Conservation (phyloP, 495 filamentous ascomycete genomes). For the Schizothecium vesticola region DNA sequence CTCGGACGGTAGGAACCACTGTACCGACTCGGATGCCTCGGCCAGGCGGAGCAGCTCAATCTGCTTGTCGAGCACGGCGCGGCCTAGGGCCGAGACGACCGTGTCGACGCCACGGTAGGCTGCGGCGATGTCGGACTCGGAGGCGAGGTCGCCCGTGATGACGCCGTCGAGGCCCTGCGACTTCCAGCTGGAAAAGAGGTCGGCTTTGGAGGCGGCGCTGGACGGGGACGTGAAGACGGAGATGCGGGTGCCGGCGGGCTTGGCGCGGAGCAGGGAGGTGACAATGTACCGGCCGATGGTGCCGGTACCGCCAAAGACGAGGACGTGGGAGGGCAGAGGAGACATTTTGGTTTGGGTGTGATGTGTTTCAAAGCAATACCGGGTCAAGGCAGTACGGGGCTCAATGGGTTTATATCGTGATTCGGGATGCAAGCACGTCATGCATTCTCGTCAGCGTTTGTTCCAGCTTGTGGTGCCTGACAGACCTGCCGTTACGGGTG, state of each 20-base stretch:
- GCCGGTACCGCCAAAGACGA: slow-evolving; percentile 68
- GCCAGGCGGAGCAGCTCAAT: slow-evolving; percentile 55
- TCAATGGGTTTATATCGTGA: background rate
- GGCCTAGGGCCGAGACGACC: slow-evolving; percentile 59
- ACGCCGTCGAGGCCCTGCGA: slow-evolving; percentile 46
- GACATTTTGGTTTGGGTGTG: slow-evolving; percentile 19
- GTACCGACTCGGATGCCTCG: slow-evolving; percentile 48
- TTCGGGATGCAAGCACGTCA: background rate
- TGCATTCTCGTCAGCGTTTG: background rate
- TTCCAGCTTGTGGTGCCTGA: background rate
- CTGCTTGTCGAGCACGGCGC: slow-evolving; percentile 52
- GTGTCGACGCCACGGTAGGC: slow-evolving; percentile 60
- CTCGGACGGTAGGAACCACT: slow-evolving; percentile 67
- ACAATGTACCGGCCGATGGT: slow-evolving; percentile 62
- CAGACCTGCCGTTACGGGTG: background rate
- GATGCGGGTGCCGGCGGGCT: slow-evolving; percentile 46
- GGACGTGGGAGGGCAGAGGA: slow-evolving; percentile 45
- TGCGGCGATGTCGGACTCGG: slow-evolving; percentile 44
- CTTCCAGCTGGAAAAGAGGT: slow-evolving; percentile 44
- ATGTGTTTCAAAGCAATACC: background rate
- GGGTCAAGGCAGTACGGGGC: background rate
- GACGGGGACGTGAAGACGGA: slow-evolving; percentile 58
- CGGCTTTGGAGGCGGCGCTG: slow-evolving; percentile 45
- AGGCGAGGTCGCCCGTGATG: slow-evolving; percentile 55
- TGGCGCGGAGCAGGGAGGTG: slow-evolving; percentile 49